Conservation (phyloP, 1,284 basidiomycete genomes). For the Cystobasidium sp. region DNA sequence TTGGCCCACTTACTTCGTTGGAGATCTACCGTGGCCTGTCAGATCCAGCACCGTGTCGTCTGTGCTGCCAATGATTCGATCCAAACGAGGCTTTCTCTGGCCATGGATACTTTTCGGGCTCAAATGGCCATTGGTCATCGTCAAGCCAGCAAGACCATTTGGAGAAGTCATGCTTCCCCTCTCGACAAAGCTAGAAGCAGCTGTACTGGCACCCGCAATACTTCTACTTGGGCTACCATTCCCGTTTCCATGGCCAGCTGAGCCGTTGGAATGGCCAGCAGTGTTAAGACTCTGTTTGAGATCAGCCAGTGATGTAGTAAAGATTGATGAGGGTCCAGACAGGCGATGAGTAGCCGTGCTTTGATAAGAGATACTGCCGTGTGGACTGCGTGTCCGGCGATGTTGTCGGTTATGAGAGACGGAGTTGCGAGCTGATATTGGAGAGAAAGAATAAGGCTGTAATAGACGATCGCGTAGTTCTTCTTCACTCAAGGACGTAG, state of each 20-base stretch:
- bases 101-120: constrained; percentile 20
- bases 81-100: constrained; percentile 26
- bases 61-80: constrained; percentile 32
- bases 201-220: constrained; percentile 17
- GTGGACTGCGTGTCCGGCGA: constrained; percentile 12
- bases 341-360: neutral
- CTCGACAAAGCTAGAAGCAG: constrained; percentile 19
- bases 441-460: constrained; percentile 20
- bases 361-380: constrained; percentile 11
- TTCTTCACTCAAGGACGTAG: neutral
- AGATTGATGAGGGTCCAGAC: constrained; percentile 2
- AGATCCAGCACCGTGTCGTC: neutral
- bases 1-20: constrained; percentile 4
- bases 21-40: neutral
- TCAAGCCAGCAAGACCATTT: constrained; percentile 15
- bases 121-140: constrained; percentile 17
- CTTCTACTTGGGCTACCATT: constrained; percentile 19
- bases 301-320: constrained; percentile 26
- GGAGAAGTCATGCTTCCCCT: constrained; percentile 18
- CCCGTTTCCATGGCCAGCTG: neutral
- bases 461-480: constrained; percentile 14
- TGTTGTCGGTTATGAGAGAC: constrained; percentile 5
- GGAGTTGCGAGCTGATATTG: constrained; percentile 9
- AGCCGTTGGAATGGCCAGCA: neutral
- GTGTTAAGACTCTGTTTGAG: constrained; percentile 20